Evolutionary conservation across 2,329 filamentous ascomycete genomes (phyloP).

Genomic region (Cryphonectria carpinicola): DNA sequence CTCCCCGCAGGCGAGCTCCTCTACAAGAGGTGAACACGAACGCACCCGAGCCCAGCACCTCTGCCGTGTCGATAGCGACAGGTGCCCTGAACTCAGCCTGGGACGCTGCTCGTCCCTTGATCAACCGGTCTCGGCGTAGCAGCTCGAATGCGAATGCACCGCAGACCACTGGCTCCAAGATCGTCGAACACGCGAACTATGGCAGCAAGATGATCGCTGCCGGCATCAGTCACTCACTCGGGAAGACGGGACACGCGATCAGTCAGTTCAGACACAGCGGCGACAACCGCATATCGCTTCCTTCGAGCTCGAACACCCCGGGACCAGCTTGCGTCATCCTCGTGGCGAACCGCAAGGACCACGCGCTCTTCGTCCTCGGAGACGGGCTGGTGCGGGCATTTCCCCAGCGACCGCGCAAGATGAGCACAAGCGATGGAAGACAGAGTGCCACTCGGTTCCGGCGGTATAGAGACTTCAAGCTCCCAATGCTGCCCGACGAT

Average conservation of each 20-base stretch:
- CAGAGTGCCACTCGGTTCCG: constrained; percentile 57
- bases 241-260: constrained; percentile 71
- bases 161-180: constrained; percentile 47
- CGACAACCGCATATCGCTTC: constrained; percentile 75
- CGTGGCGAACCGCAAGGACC: constrained; percentile 64
- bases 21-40: constrained; percentile 50
- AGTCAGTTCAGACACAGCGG: constrained; percentile 74
- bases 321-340: constrained; percentile 66
- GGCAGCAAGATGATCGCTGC: constrained; percentile 73
- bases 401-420: constrained; percentile 59
- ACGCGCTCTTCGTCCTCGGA: constrained; percentile 67
- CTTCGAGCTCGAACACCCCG: constrained; percentile 56
- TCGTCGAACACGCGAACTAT: constrained; percentile 67
- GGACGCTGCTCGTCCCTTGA: constrained; percentile 66
- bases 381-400: constrained; percentile 70
- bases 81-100: constrained; percentile 72
- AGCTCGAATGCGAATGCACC: constrained; percentile 44
- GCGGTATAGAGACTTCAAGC: constrained; percentile 68
- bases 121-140: constrained; percentile 58
- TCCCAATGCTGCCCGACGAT: constrained; percentile 66
- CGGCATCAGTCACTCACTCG: constrained; percentile 74
- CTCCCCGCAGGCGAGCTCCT: constrained; percentile 60
- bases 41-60: constrained; percentile 52
- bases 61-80: constrained; percentile 70
- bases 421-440: constrained; percentile 57